A percentile compares a stretch with the other conserved stretches of the same genome.
Conservation (phyloP, 495 filamentous ascomycete genomes). For the Penicillium argentinense region DNA sequence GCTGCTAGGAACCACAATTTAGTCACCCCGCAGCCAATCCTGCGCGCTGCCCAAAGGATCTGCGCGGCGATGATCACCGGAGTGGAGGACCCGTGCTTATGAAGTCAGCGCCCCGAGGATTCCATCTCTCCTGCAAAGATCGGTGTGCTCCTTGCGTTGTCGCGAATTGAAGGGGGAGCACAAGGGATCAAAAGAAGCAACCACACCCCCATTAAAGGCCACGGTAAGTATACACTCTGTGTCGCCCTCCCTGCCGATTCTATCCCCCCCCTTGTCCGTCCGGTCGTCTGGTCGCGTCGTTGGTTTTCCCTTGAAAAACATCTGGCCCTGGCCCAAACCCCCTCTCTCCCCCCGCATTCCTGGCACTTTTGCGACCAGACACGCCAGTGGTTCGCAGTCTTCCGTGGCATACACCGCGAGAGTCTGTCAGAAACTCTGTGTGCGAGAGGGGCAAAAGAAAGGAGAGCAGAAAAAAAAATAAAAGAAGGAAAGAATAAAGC, state of each 20-base stretch:
- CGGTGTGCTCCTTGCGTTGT: constrained; percentile 22
- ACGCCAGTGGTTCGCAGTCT: background rate
- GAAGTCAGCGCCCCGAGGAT: constrained; percentile 29
- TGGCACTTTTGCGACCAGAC: background rate
- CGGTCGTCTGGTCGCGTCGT: background rate
- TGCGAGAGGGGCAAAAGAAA: background rate
- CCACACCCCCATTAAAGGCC: constrained; percentile 7
- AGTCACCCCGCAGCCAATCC: constrained; percentile 16
- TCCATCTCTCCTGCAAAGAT: constrained; percentile 24
- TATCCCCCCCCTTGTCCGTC: background rate
- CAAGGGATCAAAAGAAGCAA: constrained; percentile 17
- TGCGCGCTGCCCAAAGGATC: constrained; percentile 12
- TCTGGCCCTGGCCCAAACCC: background rate
- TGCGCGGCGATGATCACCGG: constrained; percentile 26
- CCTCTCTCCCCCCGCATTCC: constrained; percentile 3
- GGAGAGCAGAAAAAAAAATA: background rate
- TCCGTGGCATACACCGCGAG: background rate
- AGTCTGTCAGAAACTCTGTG: too few species aligned
- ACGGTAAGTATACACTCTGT: constrained; percentile 8
- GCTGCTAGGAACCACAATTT: constrained; percentile 10
- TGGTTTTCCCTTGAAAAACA: constrained; percentile 1
- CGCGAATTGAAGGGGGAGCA: constrained; percentile 16
- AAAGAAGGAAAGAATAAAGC: background rate
- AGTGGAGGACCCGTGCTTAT: constrained; percentile 24
- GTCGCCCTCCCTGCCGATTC: constrained; percentile 1